Percentiles rank a stretch among this genome's conserved stretches.
These are phyloP conservation scores for Diplocarpon mali DNA, from an alignment of 2,329 filamentous ascomycete species.

Conservation along the genomic window DNA sequence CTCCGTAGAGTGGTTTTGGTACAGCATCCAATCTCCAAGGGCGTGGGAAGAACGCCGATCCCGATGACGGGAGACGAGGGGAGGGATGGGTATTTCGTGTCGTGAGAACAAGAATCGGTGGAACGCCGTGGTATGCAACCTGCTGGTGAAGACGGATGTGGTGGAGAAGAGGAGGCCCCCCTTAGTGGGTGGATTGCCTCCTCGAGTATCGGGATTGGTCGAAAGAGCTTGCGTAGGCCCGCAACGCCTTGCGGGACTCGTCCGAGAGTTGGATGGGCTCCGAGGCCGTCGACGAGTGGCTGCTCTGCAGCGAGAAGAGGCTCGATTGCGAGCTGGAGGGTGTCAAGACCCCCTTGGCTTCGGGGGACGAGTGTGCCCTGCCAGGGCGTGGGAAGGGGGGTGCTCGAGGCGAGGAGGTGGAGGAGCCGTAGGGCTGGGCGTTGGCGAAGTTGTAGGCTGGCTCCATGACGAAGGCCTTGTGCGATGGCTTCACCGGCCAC, in stretches of 20 bases:
- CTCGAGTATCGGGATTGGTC: constrained; percentile 45
- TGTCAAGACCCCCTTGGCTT: constrained; percentile 38
- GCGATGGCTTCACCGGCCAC: constrained; percentile 38
- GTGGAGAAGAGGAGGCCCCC: constrained; percentile 3
- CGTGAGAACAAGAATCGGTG: constrained; percentile 13
- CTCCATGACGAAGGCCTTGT: constrained; percentile 52
- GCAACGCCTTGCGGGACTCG: constrained; percentile 67
- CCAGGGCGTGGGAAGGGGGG: constrained; percentile 36
- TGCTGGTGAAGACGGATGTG: constrained; percentile 4
- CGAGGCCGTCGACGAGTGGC: constrained; percentile 39
- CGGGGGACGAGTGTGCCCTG: constrained; percentile 35
- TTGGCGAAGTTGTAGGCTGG: constrained; percentile 67
- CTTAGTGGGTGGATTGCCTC: constrained; percentile 25
- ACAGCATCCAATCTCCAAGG: constrained; percentile 15
- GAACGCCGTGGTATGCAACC: constrained; percentile 21
- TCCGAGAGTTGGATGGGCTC: constrained; percentile 54
- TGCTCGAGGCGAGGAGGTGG: constrained; percentile 32
- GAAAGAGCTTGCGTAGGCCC: constrained; percentile 79
- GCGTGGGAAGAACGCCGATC: constrained; percentile 21
- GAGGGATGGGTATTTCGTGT: constrained; percentile 23
- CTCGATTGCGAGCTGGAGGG: constrained; percentile 77
- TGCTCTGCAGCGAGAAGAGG: constrained; percentile 66
- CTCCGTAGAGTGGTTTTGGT: constrained; percentile 24
- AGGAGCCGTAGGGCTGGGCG: constrained; percentile 44
- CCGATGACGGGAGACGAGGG: constrained; percentile 17